Percentiles rank a stretch among this genome's conserved stretches.
Conservation (phyloP, 192 early-diverging fungal species). For the Mortierella antarctica region DNA sequence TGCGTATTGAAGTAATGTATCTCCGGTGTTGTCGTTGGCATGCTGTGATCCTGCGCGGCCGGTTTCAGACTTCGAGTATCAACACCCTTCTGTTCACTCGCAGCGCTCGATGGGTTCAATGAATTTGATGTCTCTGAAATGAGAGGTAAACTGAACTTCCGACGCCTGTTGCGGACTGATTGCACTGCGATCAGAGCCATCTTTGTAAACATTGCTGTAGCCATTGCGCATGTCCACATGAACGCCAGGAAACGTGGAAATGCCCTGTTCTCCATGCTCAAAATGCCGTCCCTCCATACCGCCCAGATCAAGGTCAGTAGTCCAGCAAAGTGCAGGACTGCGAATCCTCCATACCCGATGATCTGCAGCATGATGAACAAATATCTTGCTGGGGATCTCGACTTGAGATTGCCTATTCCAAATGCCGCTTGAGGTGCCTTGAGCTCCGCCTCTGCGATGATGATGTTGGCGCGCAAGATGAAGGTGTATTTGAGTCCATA, state of each 20-base stretch:
- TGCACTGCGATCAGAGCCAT: conserved; percentile 32
- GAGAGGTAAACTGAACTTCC: conserved; percentile 25
- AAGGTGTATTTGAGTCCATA: conserved; percentile 53
- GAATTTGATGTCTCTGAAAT: conserved; percentile 12
- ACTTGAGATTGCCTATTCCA: conserved; percentile 45
- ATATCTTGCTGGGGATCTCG: conserved; percentile 37
- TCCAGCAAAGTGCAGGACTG: conserved; percentile 28
- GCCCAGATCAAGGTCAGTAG: conserved; percentile 40
- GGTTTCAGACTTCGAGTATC: no score
- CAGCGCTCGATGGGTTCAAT: conserved; percentile 1
- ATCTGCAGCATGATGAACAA: conserved; percentile 51
- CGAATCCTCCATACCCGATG: conserved; percentile 44
- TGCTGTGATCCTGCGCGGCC: no score
- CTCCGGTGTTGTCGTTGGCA: no score
- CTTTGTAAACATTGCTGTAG: conserved; percentile 26
- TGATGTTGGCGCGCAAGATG: conserved; percentile 51
- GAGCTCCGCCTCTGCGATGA: conserved; percentile 47
- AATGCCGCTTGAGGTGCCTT: conserved; percentile 44
- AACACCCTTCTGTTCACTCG: conserved; percentile 17
- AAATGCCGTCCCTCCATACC: conserved; percentile 20
- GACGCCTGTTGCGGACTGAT: conserved; percentile 34
- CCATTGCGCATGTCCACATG: conserved; percentile 46
- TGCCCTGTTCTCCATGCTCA: conserved; percentile 12
- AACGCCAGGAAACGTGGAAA: conserved; percentile 31
- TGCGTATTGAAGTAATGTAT: no score